Evolutionary conservation across 2,329 filamentous ascomycete genomes (phyloP), one percentile per base, ranked within the genome.

Genomic region (Pyrenochaeta sp.): DNA sequence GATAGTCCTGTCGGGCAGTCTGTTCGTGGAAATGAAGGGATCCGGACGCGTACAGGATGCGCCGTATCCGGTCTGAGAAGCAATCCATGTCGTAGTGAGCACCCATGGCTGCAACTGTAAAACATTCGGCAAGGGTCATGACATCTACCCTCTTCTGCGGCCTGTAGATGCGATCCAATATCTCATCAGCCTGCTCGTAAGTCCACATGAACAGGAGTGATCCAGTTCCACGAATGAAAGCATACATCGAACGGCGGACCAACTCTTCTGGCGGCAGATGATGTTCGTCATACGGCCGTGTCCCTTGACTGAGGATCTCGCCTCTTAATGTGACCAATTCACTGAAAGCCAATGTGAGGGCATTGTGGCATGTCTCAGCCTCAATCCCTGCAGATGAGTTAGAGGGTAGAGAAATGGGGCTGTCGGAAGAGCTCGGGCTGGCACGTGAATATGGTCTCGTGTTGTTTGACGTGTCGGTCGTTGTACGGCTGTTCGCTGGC

Each of bases 151-250:
- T 57, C 30, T 62, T 56, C 28, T 67, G 59, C 2, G 72, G 69
- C 19, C 69, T 64, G 54, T 77, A 78, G 8, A 78, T 62, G 15
- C 71, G 69, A n/a, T 77, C 68, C 2, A 78, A 62, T 25, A 77
- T 68, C 13, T 72, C 69, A 30, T 77, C 68, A 5, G 65, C 68
- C 37, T 78, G 68, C 12, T 62, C 56, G 28, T 68, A 70, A 4
- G 68, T 72, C 71, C 73, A 75, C 64, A 77, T 76, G 54, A 69
- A 77, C 13, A 78, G 37, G 8, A 77, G 63, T n/a, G 74, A 77
- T 6, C 74, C 73, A 1, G 75, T 77, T 0, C 75, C 74, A 24
- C 60, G 57, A 32, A 77, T 66, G 53, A 77, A 78, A 1, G 73
- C 74, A 42, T 74, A 68, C 61, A 75, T 75, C 5, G 73, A 69